phyloP scores from a whole-genome alignment of 2,329 filamentous ascomycete species.

The Epichloe baconii region DNA sequence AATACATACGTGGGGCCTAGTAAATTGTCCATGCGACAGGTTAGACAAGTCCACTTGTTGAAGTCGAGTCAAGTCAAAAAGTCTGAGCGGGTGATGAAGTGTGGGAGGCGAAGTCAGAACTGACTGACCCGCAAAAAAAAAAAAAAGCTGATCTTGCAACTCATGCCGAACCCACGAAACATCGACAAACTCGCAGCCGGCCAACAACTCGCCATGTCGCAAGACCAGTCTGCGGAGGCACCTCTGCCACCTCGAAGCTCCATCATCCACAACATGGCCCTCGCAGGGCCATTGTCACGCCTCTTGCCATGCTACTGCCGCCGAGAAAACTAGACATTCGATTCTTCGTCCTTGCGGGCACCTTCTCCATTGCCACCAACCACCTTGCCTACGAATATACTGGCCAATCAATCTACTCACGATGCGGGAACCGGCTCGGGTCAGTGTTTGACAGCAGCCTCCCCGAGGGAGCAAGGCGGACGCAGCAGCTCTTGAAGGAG shows the following conservation, averaged over 20 bases:
- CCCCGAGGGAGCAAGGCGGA: constrained; percentile 40
- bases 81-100: too few species aligned
- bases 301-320: constrained; percentile 36
- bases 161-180: neutral
- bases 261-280: constrained; percentile 33
- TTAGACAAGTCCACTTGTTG: too few species aligned
- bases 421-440: constrained; percentile 29
- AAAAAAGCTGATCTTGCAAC: neutral
- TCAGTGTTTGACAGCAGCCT: constrained; percentile 39
- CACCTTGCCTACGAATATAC: constrained; percentile 45
- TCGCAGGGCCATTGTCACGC: constrained; percentile 33
- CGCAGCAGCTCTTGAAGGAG: constrained; percentile 32
- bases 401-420: constrained; percentile 36
- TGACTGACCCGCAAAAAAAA: neutral
- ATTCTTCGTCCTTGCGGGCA: constrained; percentile 34
- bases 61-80: too few species aligned
- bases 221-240: constrained; percentile 13
- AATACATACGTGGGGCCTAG: too few species aligned
- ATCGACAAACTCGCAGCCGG: neutral
- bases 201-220: constrained; percentile 13
- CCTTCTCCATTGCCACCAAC: constrained; percentile 39
- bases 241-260: constrained; percentile 21
- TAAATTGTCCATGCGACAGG: too few species aligned
- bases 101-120: too few species aligned
- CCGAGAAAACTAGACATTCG: constrained; percentile 39